These are phyloP conservation scores for Naegleria lovaniensis DNA, from an alignment of 208 protist genomes.

Conservation along the genomic window DNA sequence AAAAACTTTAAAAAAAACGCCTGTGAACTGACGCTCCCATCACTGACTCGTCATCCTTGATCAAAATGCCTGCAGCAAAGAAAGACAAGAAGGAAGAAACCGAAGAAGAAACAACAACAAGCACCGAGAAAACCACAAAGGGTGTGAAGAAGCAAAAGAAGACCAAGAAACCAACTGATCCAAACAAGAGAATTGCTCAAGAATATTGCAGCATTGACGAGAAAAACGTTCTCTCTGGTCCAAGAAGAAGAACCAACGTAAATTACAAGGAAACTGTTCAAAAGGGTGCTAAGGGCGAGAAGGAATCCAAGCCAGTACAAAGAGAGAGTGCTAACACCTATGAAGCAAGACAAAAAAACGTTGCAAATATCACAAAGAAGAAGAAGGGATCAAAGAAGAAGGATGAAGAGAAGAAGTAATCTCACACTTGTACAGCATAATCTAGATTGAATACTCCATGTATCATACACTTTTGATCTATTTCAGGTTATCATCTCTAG, in stretches of 20 bases:
- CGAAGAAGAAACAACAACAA: neutral
- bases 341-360: neutral
- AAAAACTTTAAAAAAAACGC: neutral
- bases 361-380: neutral
- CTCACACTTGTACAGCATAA: too few relatives aligned
- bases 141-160: constrained; percentile 5
- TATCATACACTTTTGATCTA: neutral
- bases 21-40: too few relatives aligned
- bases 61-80: neutral
- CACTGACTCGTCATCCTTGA: neutral
- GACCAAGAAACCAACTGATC: neutral
- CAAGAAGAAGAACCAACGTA: constrained; percentile 1
- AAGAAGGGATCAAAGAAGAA: neutral
- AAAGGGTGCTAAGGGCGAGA: neutral
- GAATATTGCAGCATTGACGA: neutral
- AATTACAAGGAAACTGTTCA: neutral
- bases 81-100: neutral
- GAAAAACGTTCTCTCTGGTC: neutral
- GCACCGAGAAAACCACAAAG: neutral
- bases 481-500: neutral
- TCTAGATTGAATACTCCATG: neutral
- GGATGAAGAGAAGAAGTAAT: neutral
- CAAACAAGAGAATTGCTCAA: neutral
- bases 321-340: neutral
- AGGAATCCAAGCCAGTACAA: neutral